Evolutionary conservation across 2,329 filamentous ascomycete species (phyloP).

Genomic region (Aspergillus versicolor): DNA sequence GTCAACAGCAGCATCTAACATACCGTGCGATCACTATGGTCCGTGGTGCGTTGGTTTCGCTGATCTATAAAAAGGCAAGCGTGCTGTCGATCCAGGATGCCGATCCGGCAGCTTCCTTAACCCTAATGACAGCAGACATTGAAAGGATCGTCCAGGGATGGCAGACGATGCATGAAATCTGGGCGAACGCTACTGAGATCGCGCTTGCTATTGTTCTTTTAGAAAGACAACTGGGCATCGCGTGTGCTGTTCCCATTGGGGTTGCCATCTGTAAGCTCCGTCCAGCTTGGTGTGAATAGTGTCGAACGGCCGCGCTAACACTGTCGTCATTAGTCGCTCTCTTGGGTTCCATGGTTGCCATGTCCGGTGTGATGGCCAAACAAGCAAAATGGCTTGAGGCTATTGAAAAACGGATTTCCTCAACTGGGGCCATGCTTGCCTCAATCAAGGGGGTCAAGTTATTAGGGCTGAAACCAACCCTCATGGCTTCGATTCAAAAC

Average conservation of each 20-base stretch:
- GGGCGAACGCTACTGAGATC: conserved; percentile 47
- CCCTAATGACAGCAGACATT: conserved; percentile 48
- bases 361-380: conserved; percentile 37
- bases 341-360: conserved; percentile 33
- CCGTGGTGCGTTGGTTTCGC: conserved; percentile 44
- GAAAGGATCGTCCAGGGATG: conserved; percentile 45
- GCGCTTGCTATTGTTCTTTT: conserved; percentile 47
- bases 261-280: conserved; percentile 37
- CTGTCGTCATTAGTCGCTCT: conserved; percentile 27
- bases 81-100: conserved; percentile 32
- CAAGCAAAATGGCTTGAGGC: conserved; percentile 52
- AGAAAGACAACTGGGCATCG: conserved; percentile 42
- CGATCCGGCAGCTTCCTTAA: conserved; percentile 40
- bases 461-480: conserved; percentile 45
- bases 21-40: conserved; percentile 46
- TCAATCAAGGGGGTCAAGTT: conserved; percentile 56
- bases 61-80: conserved; percentile 50
- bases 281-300: no score
- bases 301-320: no score
- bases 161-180: conserved; percentile 46
- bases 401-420: conserved; percentile 51
- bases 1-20: conserved; percentile 42
- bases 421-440: conserved; percentile 49
- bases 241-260: conserved; percentile 46
- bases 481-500: conserved; percentile 39